A percentile compares a stretch with the other conserved stretches of the same genome.
phyloP scores from a whole-genome alignment of 2,329 filamentous ascomycete species.

The Capronia americana region DNA sequence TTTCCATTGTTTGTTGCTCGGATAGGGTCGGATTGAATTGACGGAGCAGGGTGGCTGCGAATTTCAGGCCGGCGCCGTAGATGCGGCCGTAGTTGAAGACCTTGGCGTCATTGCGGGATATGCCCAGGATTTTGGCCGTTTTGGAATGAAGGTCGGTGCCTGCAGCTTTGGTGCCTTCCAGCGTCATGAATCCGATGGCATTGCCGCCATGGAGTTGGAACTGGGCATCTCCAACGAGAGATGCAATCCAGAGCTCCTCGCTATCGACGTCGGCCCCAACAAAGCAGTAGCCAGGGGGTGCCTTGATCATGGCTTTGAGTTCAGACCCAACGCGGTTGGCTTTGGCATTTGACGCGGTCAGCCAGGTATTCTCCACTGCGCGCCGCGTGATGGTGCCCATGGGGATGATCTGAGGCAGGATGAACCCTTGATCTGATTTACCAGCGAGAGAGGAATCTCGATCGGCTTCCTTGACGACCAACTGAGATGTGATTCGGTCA shows the following conservation, averaged over 20 bases:
- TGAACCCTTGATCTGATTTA: conserved; percentile 70
- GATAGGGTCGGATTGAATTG: conserved; percentile 90
- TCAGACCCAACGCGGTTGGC: conserved; percentile 94
- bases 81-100: conserved; percentile 99
- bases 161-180: conserved; percentile 92
- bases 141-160: conserved; percentile 95
- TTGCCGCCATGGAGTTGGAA: conserved; percentile 96
- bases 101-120: conserved; percentile 93
- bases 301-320: conserved; percentile 93
- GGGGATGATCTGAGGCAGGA: conserved; percentile 92
- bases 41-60: conserved; percentile 84
- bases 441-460: conserved; percentile 37
- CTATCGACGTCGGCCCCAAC: conserved; percentile 98
- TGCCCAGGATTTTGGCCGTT: conserved; percentile 88
- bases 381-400: conserved; percentile 97
- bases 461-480: conserved; percentile 86
- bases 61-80: conserved; percentile 95
- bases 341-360: conserved; percentile 97
- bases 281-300: conserved; percentile 87
- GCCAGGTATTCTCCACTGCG: conserved; percentile 97
- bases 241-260: conserved; percentile 97
- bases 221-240: conserved; percentile 88
- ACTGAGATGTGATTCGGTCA: conserved; percentile 90
- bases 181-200: conserved; percentile 97
- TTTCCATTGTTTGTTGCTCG: conserved; percentile 76